Evolutionary conservation across 164 flowering plant species (phyloP), one percentile per base, ranked within the genome.

Genomic region (Brasenia schreberi): DNA sequence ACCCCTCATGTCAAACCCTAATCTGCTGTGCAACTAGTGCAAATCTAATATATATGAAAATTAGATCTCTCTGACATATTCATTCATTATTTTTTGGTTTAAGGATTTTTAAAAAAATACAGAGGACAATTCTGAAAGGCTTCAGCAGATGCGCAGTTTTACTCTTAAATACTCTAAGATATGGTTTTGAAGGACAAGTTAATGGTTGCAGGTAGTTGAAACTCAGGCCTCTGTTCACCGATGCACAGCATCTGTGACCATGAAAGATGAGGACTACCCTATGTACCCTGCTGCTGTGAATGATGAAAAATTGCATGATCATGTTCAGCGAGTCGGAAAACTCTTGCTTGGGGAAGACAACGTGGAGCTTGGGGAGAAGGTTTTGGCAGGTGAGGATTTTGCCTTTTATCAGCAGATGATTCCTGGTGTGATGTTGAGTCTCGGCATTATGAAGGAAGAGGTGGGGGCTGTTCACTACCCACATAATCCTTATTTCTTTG

Each of bases 301-400:
- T 62, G 97, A 93, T 60, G 79, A 80, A 16, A 69, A 5, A 0
- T 43, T 85, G 73, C 78, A 84, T 67, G 64, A 65, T 63, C 92
- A 81, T 71, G 90, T 84, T 12, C 19, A 72, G 64, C 74, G 73
- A 66, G 84, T 88, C 5, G 94, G 89, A 5, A 49, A 44, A 18
- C 69, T 79, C 17, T 60, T 90, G 73, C 72, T 93, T 5, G 97
- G 96, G 59, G 70, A 85, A 1, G 71, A 82, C 49, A 87, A 86
- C 62, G 85, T 86, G 5, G 65, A 61, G 68, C 43, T 39, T 9
- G 85, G 66, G 7, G 44, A 68, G 7, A 84, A 76, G 73, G 73
- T 83, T 63, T 84, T 90, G 98, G 98, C 94, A n/a, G 87, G 90
- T 7, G 98, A 93, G 69, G 98, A 93, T 70, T 93, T 93, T 62